Conservation (phyloP, 2,329 filamentous ascomycete genomes). For the Neopestalotiopsis clavispora region DNA sequence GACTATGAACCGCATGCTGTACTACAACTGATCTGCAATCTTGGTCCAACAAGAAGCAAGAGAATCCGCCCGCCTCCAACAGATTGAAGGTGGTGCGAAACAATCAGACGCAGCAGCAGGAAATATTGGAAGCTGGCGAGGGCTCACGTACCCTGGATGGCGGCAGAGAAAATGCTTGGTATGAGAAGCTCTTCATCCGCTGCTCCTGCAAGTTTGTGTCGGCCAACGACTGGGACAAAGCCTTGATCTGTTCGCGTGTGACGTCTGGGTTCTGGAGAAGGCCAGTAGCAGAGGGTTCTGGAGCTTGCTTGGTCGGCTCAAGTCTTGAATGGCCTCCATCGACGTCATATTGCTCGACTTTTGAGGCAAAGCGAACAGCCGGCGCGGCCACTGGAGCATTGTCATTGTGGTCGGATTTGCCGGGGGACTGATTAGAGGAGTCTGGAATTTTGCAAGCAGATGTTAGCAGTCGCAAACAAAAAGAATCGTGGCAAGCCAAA, state of each 20-base stretch:
- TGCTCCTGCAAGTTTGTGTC: constrained; percentile 79
- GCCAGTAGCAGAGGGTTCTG: constrained; percentile 17
- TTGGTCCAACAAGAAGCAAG: neutral
- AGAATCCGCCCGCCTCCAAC: neutral
- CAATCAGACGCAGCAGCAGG: neutral
- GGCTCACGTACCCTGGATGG: constrained; percentile 72
- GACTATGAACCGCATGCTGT: neutral
- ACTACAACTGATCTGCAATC: neutral
- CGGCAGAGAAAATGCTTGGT: constrained; percentile 89
- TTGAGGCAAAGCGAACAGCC: constrained; percentile 23
- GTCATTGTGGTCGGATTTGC: constrained; percentile 16
- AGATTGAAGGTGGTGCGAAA: neutral
- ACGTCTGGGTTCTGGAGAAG: constrained; percentile 44
- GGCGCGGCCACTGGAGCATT: constrained; percentile 14
- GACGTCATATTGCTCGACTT: constrained; percentile 19
- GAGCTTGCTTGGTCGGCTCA: constrained; percentile 26
- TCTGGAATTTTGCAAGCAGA: constrained; percentile 13
- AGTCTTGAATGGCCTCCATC: constrained; percentile 23
- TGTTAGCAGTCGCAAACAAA: constrained; percentile 20
- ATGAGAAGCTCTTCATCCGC: constrained; percentile 84
- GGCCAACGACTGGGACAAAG: constrained; percentile 74
- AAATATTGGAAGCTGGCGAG: constrained; percentile 30
- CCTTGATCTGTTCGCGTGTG: constrained; percentile 69
- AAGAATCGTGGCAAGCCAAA: neutral
- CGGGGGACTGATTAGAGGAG: constrained; percentile 15